Percentiles rank a stretch among this genome's conserved stretches.
These are phyloP conservation scores for Santalum album DNA, from an alignment of 164 flowering plant genomes.

Conservation along the genomic window DNA sequence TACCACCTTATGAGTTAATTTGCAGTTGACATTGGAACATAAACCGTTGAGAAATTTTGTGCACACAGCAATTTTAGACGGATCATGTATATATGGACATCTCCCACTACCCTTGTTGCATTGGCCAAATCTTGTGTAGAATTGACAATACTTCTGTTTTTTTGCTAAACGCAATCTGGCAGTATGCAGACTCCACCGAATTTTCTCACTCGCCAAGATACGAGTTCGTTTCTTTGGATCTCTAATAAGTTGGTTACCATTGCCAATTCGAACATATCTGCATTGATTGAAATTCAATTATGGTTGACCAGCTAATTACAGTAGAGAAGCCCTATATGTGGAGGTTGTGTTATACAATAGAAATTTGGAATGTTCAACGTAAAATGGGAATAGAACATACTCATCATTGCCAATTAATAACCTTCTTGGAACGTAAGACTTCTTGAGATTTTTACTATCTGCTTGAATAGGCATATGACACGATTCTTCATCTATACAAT, in stretches of 20 bases:
- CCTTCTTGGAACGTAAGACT: slow-evolving; percentile 63
- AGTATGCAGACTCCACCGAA: slow-evolving; percentile 94
- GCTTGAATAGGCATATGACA: slow-evolving; percentile 18
- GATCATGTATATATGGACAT: slow-evolving; percentile 91
- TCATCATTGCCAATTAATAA: slow-evolving; percentile 76
- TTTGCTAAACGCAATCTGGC: slow-evolving; percentile 69
- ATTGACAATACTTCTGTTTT: slow-evolving; percentile 81
- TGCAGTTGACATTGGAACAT: slow-evolving; percentile 64
- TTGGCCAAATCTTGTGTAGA: slow-evolving; percentile 90
- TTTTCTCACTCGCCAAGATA: slow-evolving; percentile 83
- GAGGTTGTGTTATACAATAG: background rate
- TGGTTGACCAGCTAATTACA: background rate
- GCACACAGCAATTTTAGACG: slow-evolving; percentile 87
- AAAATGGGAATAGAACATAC: slow-evolving; percentile 38
- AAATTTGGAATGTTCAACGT: background rate
- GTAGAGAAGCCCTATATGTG: background rate
- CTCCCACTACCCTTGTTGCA: slow-evolving; percentile 86
- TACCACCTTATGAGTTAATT: slow-evolving; percentile 87
- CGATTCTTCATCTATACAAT: slow-evolving; percentile 42
- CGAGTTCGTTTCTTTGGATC: slow-evolving; percentile 87
- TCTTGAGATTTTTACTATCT: slow-evolving; percentile 30
- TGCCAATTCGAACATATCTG: slow-evolving; percentile 90
- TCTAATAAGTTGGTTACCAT: slow-evolving; percentile 89
- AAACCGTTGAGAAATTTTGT: slow-evolving; percentile 82
- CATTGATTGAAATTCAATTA: slow-evolving; percentile 6